A percentile compares a stretch with the other conserved stretches of the same genome.
Conservation (phyloP, 306 rosid species). For the Prunus armeniaca region DNA sequence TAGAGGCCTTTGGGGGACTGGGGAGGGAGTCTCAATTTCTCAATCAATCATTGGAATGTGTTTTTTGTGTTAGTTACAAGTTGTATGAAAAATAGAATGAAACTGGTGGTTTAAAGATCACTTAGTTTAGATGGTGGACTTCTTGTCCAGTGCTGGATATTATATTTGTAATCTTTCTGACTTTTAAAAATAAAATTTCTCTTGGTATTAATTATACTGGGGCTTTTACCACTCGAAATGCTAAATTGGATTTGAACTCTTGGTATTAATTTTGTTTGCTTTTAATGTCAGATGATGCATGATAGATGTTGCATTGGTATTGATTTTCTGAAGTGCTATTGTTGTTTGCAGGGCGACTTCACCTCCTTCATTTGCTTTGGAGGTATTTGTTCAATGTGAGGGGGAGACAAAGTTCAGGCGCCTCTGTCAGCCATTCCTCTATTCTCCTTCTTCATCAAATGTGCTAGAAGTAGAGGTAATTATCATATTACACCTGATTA, state of each 20-base stretch:
- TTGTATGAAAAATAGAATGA: background rate
- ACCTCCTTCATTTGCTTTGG: slow-evolving; percentile 98
- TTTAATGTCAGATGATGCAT: slow-evolving; percentile 1
- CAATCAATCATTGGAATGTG: background rate
- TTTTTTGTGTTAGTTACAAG: background rate
- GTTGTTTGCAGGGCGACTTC: slow-evolving; percentile 72
- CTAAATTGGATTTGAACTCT: background rate
- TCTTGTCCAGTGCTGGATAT: background rate
- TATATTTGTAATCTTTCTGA: background rate
- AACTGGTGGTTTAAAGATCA: background rate
- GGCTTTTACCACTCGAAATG: background rate
- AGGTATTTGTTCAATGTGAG: slow-evolving; percentile 95
- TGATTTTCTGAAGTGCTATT: slow-evolving; percentile 14
- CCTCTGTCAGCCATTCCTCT: slow-evolving; percentile 93
- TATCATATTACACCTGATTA: slow-evolving; percentile 7
- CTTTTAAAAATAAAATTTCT: background rate
- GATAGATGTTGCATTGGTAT: slow-evolving; percentile 16
- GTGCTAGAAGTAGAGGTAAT: slow-evolving; percentile 97
- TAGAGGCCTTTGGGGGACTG: too few relatives aligned
- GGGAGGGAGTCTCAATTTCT: too few relatives aligned
- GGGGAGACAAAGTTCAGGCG: slow-evolving; percentile 99
- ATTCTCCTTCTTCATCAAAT: slow-evolving; percentile 95
- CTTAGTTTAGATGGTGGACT: background rate
- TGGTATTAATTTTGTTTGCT: background rate
- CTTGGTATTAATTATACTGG: background rate